These are phyloP conservation scores for Sisymbrium irio DNA, from an alignment of 345 rosid species.

Conservation along the genomic window DNA sequence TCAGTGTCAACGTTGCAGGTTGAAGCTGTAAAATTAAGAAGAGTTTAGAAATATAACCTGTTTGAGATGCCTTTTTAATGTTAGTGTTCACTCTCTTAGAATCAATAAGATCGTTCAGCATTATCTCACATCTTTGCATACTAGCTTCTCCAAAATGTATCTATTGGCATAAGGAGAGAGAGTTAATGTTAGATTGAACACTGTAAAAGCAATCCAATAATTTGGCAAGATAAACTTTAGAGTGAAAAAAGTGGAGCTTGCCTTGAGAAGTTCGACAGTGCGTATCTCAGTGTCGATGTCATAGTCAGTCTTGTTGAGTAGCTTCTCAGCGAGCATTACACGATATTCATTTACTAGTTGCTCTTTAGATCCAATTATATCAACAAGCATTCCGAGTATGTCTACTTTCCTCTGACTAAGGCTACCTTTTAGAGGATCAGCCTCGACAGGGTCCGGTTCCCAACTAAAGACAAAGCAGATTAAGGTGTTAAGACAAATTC, in stretches of 20 bases:
- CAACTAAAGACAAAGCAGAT: constrained; percentile 53
- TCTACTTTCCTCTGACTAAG: constrained; percentile 79
- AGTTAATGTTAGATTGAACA: constrained; percentile 3
- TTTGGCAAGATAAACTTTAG: neutral
- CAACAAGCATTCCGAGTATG: constrained; percentile 90
- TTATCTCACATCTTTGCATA: constrained; percentile 97
- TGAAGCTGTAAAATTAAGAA: constrained; percentile 7
- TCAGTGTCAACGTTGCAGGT: too few relatives aligned
- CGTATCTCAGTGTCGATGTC: constrained; percentile 92
- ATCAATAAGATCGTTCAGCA: constrained; percentile 94
- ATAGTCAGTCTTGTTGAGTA: constrained; percentile 90
- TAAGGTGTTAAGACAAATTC: constrained; percentile 3
- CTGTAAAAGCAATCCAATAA: neutral
- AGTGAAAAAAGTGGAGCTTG: constrained; percentile 21
- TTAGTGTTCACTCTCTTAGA: constrained; percentile 91
- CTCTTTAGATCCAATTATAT: constrained; percentile 94
- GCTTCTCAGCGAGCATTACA: constrained; percentile 95
- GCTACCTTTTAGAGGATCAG: constrained; percentile 86
- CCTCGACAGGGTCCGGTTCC: constrained; percentile 98
- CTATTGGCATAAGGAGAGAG: constrained; percentile 38
- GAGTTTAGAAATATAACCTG: constrained; percentile 39
- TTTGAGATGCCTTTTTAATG: constrained; percentile 64
- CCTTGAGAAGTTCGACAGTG: constrained; percentile 98
- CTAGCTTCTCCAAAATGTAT: constrained; percentile 96
- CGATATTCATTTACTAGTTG: constrained; percentile 93